Evolutionary conservation across 169 alveolate species (phyloP), one percentile per base, ranked within the genome.

Genomic region (Cryptosporidium sp.): DNA sequence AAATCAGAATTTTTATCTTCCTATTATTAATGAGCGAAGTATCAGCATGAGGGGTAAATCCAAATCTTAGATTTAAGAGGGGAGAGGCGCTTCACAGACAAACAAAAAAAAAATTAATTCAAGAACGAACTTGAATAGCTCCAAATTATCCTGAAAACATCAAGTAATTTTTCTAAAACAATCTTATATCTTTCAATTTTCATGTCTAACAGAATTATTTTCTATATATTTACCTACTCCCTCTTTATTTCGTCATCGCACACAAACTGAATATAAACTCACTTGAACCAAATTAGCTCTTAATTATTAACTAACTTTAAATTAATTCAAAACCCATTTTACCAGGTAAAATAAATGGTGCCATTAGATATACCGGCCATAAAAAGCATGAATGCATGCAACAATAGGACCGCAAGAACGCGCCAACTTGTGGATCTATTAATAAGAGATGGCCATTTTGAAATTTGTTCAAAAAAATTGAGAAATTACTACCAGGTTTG

Each of bases 361-460:
- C 7, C 23, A 26, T 2, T 48, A 48, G 7, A n/a, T 56, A n/a
- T 56, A 56, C 67, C 67, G 67, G 39, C n/a, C 35, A 21, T 26
- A 5, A 56, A 9, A 56, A 56, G 0, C 7, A 56, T n/a, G 29
- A 18, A 56, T 56, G 67, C 67, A 56, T 56, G 29, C 29, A 56
- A 56, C 67, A 3, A 1, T 3, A 23, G 2, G 29, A 23, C 35
- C 8, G 6, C 16, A 26, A 56, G 29, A 4, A 37, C 67, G 72
- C 72, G 72, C 72, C 53, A 31, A 65, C 12, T 3, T 65, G 14
- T n/a, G 72, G 72, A 65, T 65, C 72, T 65, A 65, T 31, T 7
- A 65, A 65, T 65, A 52, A 26, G 71, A 33, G 23, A 60, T 26
- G n/a, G 31, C 37, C 3, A 60, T 26, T 23, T 31, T 60, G 37